Percentiles rank a stretch among this genome's conserved stretches.
phyloP scores from a whole-genome alignment of 2,329 filamentous ascomycete genomes.

The Ascochyta rabiei region DNA sequence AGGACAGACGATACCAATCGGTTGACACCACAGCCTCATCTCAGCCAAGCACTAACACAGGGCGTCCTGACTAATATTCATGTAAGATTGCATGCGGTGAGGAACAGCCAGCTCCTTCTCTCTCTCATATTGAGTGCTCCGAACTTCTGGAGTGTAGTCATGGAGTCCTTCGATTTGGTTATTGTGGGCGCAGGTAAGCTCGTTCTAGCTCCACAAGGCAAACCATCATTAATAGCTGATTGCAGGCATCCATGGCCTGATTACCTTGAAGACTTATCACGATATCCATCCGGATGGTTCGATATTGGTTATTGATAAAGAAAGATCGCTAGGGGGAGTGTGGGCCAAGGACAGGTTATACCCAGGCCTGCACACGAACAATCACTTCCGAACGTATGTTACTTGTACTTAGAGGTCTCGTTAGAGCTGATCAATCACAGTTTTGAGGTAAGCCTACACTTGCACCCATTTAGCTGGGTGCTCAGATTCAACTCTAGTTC shows the following conservation, averaged over 20 bases:
- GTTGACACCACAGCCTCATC: background rate
- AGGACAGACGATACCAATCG: background rate
- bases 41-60: constrained; percentile 1
- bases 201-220: too few species aligned
- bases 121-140: background rate
- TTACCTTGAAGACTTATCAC: constrained; percentile 53
- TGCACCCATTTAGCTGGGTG: too few species aligned
- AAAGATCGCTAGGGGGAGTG: constrained; percentile 49
- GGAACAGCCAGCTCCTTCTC: background rate
- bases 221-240: background rate
- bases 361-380: constrained; percentile 53
- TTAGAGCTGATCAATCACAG: too few species aligned
- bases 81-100: background rate
- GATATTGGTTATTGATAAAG: constrained; percentile 53
- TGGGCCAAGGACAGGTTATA: constrained; percentile 53
- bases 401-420: too few species aligned
- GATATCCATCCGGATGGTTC: constrained; percentile 50
- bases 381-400: constrained; percentile 48
- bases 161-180: constrained; percentile 29
- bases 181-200: constrained; percentile 37
- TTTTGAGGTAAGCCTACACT: too few species aligned
- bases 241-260: constrained; percentile 51
- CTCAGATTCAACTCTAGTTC: constrained; percentile 30
- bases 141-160: background rate
- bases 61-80: background rate